phyloP scores from a whole-genome alignment of 257 asterid genomes.

The Eucommia ulmoides region DNA sequence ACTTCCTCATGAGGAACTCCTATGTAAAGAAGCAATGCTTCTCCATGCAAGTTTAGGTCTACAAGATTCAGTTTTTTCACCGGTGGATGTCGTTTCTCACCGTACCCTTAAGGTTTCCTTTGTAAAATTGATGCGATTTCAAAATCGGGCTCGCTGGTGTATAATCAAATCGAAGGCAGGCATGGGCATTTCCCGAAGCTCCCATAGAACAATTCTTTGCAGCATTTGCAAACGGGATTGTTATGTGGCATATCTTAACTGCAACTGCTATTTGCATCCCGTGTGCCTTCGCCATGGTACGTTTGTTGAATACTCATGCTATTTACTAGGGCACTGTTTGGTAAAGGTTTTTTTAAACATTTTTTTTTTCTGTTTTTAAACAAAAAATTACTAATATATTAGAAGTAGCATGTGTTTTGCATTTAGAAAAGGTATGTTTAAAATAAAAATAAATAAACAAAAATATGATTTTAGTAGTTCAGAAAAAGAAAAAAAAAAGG shows the following conservation, averaged over 20 bases:
- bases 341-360: too few relatives aligned
- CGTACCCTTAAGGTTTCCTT: slow-evolving; percentile 51
- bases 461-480: too few relatives aligned
- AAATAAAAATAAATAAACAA: too few relatives aligned
- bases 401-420: too few relatives aligned
- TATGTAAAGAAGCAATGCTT: slow-evolving; percentile 90
- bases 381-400: too few relatives aligned
- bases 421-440: too few relatives aligned
- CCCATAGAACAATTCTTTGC: slow-evolving; percentile 83
- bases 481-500: too few relatives aligned
- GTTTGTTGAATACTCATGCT: background rate
- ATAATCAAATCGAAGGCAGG: slow-evolving; percentile 37
- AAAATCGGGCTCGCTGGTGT: slow-evolving; percentile 83
- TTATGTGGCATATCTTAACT: slow-evolving; percentile 66
- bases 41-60: slow-evolving; percentile 26
- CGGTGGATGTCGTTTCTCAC: slow-evolving; percentile 32
- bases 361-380: too few relatives aligned
- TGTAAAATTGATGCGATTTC: slow-evolving; percentile 70
- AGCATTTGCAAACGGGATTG: slow-evolving; percentile 89
- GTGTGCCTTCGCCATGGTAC: slow-evolving; percentile 94
- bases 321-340: too few relatives aligned
- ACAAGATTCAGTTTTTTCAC: slow-evolving; percentile 33
- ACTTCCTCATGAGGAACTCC: slow-evolving; percentile 93
- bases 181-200: slow-evolving; percentile 32
- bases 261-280: slow-evolving; percentile 67